Evolutionary conservation across 192 early-diverging fungal genomes (phyloP), one percentile per base, ranked within the genome.

Genomic region (Backusella australiensis): DNA sequence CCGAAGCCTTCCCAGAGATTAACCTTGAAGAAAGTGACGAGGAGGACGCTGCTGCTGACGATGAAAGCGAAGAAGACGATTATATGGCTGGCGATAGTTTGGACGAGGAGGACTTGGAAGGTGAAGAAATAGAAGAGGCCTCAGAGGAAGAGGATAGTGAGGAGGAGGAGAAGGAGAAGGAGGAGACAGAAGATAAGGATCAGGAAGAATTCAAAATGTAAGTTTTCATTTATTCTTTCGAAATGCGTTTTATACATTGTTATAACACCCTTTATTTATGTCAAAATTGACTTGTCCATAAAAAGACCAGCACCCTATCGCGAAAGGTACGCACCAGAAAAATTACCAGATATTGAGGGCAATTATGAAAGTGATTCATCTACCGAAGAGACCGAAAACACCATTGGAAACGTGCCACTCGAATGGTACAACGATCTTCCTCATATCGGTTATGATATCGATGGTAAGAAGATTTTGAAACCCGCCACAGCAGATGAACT

Each of bases 381-480:
- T 1, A 94, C 92, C 3, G 96, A 97, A 79, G 96, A 98, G 88
- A 87, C 90, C 1, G 80, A 81, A 19, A 99, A 99, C 81, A 97
- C 96, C 0, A 91, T 98, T 69, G 98, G 98, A 69, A 96, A 98
- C 73, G 89, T 99, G 39, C 96, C 98, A 8, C 91, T 97, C 81
- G 94, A 97, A 83, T 99, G 97, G 97, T 99, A 99, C 80, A 93
- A 94, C 42, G 98, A 99, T 59, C 94, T 93, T 53, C 93, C 92
- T 68, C 98, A 99, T 79, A 97, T 98, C 73, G 98, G 98, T 44
- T 99, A 99, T 81, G 92, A 96, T 77, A 85, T 97, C 34, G 85
- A 97, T 76, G 98, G 98, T 41, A 96, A 99, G 79, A 95, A 91
- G 82, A 91, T 99, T 36, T 83, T 94, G 87, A 89, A 87, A 77